Base-by-base conservation (phyloP, 208 protist genomes). In the Eutreptiella sp. region DNA sequence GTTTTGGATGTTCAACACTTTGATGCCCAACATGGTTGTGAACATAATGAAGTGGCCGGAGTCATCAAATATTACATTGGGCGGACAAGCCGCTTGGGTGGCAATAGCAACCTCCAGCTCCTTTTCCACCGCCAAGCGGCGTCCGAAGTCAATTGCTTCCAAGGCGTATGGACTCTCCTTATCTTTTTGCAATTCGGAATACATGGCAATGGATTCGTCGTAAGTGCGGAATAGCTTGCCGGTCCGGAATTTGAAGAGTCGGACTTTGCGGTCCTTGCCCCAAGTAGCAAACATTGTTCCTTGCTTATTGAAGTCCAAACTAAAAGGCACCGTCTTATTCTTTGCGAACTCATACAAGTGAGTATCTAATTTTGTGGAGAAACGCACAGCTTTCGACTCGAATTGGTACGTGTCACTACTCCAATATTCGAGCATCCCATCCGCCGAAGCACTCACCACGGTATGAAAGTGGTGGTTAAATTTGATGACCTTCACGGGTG, bases 81-180 rank as follows among this genome's bases (percentile, higher is more conserved):
- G 23, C 57, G 27, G 23, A 1, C 2, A 4, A 5, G 4, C 27
- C 23, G 21, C 68, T 50, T 27, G 38, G 14, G 2, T 39, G 27
- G 28, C 41, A 5, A 27, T 59, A 4, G 32, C 41, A 14, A 28
- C 29, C 5, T 46, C 43, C 9, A 85, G 39, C 19, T 80, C 76
- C 31, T 67, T 5, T 55, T 92, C 86, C 7, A 75, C 27, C 0
- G 87, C 85, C 11, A 90, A 59, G 32, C 88, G 58, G n/a, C 72
- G 45, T 1, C 85, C 87, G 67, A 93, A 94, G 54, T 94, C 89
- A 28, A 88, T 77, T 31, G 55, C 63, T 27, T 94, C 89, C 0
- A 94, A 63, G 2, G 46, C 1, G 43, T 76, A 86, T 55, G 50
- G 14, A 32, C 43, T 16, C 26, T 4, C 21, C 16, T 4, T 27